Percentiles rank a stretch among this genome's conserved stretches.
These are phyloP conservation scores for Heterobasidion irregulare DNA, from an alignment of 1,284 basidiomycete species.

Conservation along the genomic window DNA sequence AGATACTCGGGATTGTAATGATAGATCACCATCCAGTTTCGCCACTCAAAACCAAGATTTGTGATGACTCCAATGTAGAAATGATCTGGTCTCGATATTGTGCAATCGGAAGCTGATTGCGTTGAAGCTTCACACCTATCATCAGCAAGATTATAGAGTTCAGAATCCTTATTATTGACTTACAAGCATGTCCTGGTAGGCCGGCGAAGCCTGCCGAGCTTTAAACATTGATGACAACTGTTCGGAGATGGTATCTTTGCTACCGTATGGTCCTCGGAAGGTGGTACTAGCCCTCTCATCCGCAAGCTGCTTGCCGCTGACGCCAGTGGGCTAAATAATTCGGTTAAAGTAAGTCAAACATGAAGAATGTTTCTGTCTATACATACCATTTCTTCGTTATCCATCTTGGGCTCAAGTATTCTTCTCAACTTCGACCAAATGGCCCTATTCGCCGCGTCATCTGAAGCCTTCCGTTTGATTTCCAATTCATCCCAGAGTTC, in stretches of 20 bases:
- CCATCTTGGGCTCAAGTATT: slow-evolving; percentile 53
- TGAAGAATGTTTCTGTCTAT: neutral
- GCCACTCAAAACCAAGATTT: slow-evolving; percentile 90
- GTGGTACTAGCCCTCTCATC: slow-evolving; percentile 12
- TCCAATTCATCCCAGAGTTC: slow-evolving; percentile 95
- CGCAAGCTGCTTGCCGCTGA: slow-evolving; percentile 19
- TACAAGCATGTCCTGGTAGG: slow-evolving; percentile 88
- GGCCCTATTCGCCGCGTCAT: slow-evolving; percentile 59
- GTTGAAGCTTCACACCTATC: slow-evolving; percentile 39
- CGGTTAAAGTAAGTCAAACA: neutral
- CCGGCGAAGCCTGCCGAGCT: slow-evolving; percentile 46
- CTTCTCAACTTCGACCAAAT: slow-evolving; percentile 65
- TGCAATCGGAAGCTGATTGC: slow-evolving; percentile 84
- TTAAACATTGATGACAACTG: slow-evolving; percentile 54
- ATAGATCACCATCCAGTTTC: slow-evolving; percentile 87
- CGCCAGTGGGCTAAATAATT: slow-evolving; percentile 19
- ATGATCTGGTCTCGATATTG: slow-evolving; percentile 75
- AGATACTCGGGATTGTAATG: neutral
- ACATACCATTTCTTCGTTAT: slow-evolving; percentile 32
- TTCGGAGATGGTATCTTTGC: slow-evolving; percentile 26
- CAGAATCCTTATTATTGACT: slow-evolving; percentile 15
- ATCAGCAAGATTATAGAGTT: slow-evolving; percentile 11
- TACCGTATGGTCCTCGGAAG: slow-evolving; percentile 8
- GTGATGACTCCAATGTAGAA: slow-evolving; percentile 65
- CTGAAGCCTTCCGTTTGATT: slow-evolving; percentile 45